Evolutionary conservation across 176 grass and related monocot genomes (phyloP), one percentile per base, ranked within the genome.

Genomic region (Oryza australiensis): DNA sequence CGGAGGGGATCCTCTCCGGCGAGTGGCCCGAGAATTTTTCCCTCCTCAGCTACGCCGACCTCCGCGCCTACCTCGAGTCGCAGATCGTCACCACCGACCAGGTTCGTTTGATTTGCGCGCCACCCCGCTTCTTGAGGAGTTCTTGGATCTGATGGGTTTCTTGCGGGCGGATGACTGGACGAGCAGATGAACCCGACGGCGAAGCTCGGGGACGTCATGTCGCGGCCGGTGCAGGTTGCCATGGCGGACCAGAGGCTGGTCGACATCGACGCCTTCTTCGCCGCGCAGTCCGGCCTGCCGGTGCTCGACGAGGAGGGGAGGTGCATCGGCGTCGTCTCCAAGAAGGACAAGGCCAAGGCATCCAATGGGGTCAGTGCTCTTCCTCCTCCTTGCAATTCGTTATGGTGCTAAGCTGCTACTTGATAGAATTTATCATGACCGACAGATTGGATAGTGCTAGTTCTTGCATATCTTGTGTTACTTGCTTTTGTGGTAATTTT

Each of bases 61-160:
- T 92, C 62, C 64, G 86, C 62, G 91, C 87, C n/a, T 94, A 94
- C 82, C 87, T 97, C 34, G 94, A 94, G 73, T 84, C 82, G n/a
- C 89, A 94, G 76, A 92, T 97, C 82, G 40, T 87, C 67, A 85
- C 73, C 49, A 72, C 87, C 1, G 64, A 83, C 27, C 51, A 94
- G 83, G 88, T 94, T 27, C 4, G 12, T 2, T 9, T 24, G 13
- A 0, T 33, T 5, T 4, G 4, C 3, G 27, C 7, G 15, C 14
- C 23, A 7, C 29, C 26, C 12, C 14, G 27, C 16, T 63, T 15
- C 5, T 13, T 68, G 2, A 35, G 34, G 34, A 35, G 34, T 20
- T 74, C 7, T 27, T 41, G 62, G 10, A 24, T 64, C 9, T 28
- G 3, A 5, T 64, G 5, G 14, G 20, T 80, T 48, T 70, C 5